A percentile compares a stretch with the other conserved stretches of the same genome.
These are phyloP conservation scores for Bocquillonia castaneifolia DNA, from an alignment of 441 rosid genomes.

Conservation along the genomic window DNA sequence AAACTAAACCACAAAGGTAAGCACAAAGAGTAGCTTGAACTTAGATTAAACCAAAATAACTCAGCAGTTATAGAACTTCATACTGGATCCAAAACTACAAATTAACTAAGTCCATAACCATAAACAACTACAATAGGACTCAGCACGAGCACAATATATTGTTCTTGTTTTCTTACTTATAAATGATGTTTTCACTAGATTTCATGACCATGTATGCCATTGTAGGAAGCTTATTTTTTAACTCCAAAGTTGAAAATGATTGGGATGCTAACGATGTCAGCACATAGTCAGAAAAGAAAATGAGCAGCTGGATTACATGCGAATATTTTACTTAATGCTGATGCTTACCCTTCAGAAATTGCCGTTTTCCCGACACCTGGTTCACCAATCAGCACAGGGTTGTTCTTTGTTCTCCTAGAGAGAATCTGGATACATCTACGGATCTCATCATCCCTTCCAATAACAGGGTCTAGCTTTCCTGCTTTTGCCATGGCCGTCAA, in stretches of 20 bases:
- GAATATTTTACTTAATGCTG: conserved; percentile 12
- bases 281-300: not conserved
- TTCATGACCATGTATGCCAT: not conserved
- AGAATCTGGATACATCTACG: conserved; percentile 93
- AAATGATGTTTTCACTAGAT: no score
- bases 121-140: not conserved
- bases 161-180: not conserved
- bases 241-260: not conserved
- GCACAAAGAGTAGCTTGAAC: not conserved
- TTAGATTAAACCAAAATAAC: conserved; percentile 5
- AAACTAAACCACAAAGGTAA: not conserved
- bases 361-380: conserved; percentile 99
- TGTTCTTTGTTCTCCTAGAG: conserved; percentile 95
- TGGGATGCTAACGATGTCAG: not conserved
- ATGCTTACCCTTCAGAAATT: conserved; percentile 82
- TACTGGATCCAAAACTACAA: not conserved
- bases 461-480: conserved; percentile 98
- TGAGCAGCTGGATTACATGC: not conserved
- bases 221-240: not conserved
- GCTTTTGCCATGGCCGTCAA: conserved; percentile 90
- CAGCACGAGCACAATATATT: not conserved
- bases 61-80: not conserved
- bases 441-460: conserved; percentile 95
- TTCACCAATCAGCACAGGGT: conserved; percentile 94
- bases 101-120: no score